Base-by-base conservation (phyloP, 768 basidiomycete species). In the Amanita exitialis region DNA sequence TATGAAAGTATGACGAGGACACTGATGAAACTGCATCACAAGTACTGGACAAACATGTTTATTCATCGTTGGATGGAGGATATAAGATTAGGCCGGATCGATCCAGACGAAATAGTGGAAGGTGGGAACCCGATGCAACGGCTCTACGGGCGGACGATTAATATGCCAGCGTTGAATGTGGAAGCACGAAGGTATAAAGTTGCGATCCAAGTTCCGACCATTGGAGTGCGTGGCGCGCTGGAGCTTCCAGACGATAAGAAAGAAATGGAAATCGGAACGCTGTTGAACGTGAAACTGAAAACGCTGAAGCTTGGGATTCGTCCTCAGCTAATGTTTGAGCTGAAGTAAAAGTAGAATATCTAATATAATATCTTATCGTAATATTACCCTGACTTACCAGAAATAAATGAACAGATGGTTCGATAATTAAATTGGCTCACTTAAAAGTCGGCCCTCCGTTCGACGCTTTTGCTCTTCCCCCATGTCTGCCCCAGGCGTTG, bases 11-110 rank as follows among this genome's bases (percentile, higher is more conserved):
- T 48, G 32, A 44, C 32, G 2, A 56, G 53, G 18, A 47, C 45
- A 25, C 7, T 57, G 30, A 49, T 56, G 10, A 35, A 43, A 10
- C 56, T 54, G 1, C 69, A 79, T 49, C 18, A 36, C 0, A 52
- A 54, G 27, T 73, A 65, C 53, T 74, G 69, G 67, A 57, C 58
- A 13, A 52, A 68, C 12, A 56, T 64, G 57, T 69, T 66, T 53
- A 55, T 78, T 51, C 64, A 69, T 47, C 61, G 67, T 34, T 72
- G 66, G 64, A 67, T 62, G 37, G 63, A 66, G n/a, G 64, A 59
- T 4, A 64, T 57, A 6, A 52, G 53, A 16, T 54, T 48, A 35
- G 63, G 62, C 12, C 25, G 30, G 36, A 53, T 53, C 41, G 27
- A 46, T 35, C 54, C 46, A 27, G 63, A 60, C 43, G 5, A 36